Conservation (phyloP, 208 protist genomes). For the Trypanosomatidae sp. region DNA sequence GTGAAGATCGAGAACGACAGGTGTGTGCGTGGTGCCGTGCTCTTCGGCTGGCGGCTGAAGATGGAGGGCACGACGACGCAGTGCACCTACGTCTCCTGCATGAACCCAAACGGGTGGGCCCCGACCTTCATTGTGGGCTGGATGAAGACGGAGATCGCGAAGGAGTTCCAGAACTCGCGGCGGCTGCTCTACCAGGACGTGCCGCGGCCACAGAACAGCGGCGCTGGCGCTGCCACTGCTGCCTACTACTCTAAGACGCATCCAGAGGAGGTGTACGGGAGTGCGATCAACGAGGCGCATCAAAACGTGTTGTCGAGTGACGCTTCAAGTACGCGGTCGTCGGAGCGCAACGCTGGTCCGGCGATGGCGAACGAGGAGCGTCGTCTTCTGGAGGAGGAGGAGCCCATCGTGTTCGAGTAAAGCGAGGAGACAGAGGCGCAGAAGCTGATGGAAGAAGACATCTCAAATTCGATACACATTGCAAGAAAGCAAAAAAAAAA, state of each 20-base stretch:
- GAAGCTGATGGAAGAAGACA: too few species aligned
- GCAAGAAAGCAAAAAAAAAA: too few species aligned
- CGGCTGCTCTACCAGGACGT: conserved; percentile 61
- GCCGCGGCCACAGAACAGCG: background rate
- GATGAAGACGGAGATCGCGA: conserved; percentile 81
- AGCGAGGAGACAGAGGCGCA: too few species aligned
- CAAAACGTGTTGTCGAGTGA: conserved; percentile 7
- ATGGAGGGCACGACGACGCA: conserved; percentile 37
- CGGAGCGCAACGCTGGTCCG: background rate
- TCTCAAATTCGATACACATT: too few species aligned
- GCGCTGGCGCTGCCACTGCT: background rate
- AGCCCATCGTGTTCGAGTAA: conserved; percentile 37
- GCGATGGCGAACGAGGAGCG: conserved; percentile 27
- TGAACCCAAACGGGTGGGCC: conserved; percentile 85
- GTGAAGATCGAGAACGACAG: conserved; percentile 25
- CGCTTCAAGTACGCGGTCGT: background rate
- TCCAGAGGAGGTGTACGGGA: background rate
- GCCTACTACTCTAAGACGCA: conserved; percentile 1
- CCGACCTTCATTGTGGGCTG: conserved; percentile 86
- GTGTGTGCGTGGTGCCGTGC: conserved; percentile 41
- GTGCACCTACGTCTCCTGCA: conserved; percentile 75
- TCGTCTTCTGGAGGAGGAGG: conserved; percentile 26
- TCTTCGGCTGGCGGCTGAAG: conserved; percentile 77
- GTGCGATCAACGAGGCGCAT: background rate
- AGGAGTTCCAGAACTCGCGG: conserved; percentile 66